Base-by-base conservation (phyloP, 2,329 filamentous ascomycete genomes). In the Alternaria consortialis region DNA sequence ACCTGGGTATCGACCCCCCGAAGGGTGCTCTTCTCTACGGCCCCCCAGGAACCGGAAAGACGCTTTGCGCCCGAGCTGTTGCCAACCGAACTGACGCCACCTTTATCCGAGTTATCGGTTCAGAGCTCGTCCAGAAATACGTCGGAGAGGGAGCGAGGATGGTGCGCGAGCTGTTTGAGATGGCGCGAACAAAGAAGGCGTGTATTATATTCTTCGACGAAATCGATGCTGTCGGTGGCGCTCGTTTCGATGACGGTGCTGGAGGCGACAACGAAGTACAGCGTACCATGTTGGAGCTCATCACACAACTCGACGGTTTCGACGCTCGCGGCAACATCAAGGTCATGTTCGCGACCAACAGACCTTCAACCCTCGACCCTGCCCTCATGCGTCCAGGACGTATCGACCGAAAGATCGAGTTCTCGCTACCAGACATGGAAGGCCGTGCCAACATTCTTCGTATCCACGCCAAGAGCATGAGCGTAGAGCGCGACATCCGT, bases 161-260 rank as follows among this genome's bases (percentile, higher is more conserved):
- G 95, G 95, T 99, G 20, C 90, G 95, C 74, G 95, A 99, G 83
- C 87, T 99, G 3, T 99, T 99, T 80, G 95, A 99, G 83, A 99
- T 99, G 95, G 95, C 95, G 9, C 90, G 95, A 72, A 98, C 95
- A 58, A 99, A 99, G 87, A 99, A 99, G 83, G 95, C 95, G 0
- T 99, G 95, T 81, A 99, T 99, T 78, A 99, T 99, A 83, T 99
- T 99, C 89, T 97, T 97, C 76, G 95, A 99, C 79, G 95, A 99
- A 83, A 95, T 98, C 65, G 94, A 98, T 80, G 94, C 94, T 50
- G 92, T 98, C 56, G 94, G 94, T 77, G 94, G 94, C 71, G 94
- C 94, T 39, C 92, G 94, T 80, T 97, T 98, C 77, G 94, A 98
- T 74, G 94, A 98, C 72, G 94, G 94, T 68, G 94, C 94, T 65